These are phyloP conservation scores for Amylocarpus encephaloides DNA, from an alignment of 2,329 filamentous ascomycete genomes.

Conservation along the genomic window DNA sequence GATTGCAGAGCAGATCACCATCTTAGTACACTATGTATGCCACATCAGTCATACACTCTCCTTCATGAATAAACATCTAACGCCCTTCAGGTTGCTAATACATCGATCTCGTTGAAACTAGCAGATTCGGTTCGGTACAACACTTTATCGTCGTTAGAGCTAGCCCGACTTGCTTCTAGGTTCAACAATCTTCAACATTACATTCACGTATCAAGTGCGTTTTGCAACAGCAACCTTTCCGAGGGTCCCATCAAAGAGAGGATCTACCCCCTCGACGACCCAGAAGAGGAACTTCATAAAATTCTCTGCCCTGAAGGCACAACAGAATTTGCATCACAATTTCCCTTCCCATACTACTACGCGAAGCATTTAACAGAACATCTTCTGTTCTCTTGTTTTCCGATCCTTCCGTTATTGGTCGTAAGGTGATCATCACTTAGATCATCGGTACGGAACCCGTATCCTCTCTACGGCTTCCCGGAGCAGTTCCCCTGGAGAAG, in stretches of 20 bases:
- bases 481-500: conserved; percentile 4
- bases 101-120: conserved; percentile 1
- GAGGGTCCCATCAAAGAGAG: conserved; percentile 7
- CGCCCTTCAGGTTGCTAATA: conserved; percentile 6
- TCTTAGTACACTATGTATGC: conserved; percentile 7
- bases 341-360: conserved; percentile 11
- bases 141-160: conserved; percentile 7
- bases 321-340: not conserved
- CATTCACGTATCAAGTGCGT: conserved; percentile 7
- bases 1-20: conserved; percentile 1
- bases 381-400: conserved; percentile 3
- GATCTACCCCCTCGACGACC: conserved; percentile 7
- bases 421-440: conserved; percentile 9
- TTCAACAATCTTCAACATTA: conserved; percentile 8
- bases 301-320: conserved; percentile 2
- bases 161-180: conserved; percentile 2
- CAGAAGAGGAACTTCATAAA: conserved; percentile 7
- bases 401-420: conserved; percentile 10
- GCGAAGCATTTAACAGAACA: conserved; percentile 11
- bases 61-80: not conserved
- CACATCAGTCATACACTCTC: not conserved
- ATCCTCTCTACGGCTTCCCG: conserved; percentile 10
- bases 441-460: conserved; percentile 6
- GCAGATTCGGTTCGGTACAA: conserved; percentile 6
- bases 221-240: conserved; percentile 3